phyloP scores from a whole-genome alignment of 2,329 filamentous ascomycete genomes.

The Trichoderma sp. region DNA sequence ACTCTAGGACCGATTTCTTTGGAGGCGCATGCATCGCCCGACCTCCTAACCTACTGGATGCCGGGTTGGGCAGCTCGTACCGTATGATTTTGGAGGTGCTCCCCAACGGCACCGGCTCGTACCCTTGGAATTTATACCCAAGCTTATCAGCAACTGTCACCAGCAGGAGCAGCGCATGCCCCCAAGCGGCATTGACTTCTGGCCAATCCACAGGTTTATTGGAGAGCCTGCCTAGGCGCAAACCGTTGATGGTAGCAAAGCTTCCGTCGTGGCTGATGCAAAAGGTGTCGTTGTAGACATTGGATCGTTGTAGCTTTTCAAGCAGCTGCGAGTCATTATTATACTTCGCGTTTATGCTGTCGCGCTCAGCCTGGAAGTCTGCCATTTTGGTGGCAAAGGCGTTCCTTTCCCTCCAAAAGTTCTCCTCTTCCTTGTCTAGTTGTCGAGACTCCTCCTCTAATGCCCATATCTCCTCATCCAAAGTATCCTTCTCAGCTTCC shows the following conservation, averaged over 20 bases:
- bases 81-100: slow-evolving; percentile 82
- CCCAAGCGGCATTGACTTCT: slow-evolving; percentile 99
- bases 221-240: slow-evolving; percentile 82
- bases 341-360: slow-evolving; percentile 85
- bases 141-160: slow-evolving; percentile 91
- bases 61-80: slow-evolving; percentile 54
- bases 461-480: slow-evolving; percentile 76
- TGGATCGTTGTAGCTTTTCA: slow-evolving; percentile 88
- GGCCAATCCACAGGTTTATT: slow-evolving; percentile 91
- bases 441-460: slow-evolving; percentile 77
- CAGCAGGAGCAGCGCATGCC: slow-evolving; percentile 85
- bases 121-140: slow-evolving; percentile 79
- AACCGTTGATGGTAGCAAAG: slow-evolving; percentile 95
- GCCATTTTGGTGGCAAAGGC: slow-evolving; percentile 73
- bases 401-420: slow-evolving; percentile 89
- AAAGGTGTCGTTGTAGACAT: slow-evolving; percentile 98
- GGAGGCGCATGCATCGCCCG: slow-evolving; percentile 53
- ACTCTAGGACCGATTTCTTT: slow-evolving; percentile 75
- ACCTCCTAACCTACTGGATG: slow-evolving; percentile 49
- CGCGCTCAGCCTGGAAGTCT: slow-evolving; percentile 82
- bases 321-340: slow-evolving; percentile 88
- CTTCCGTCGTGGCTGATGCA: slow-evolving; percentile 95
- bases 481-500: slow-evolving; percentile 73
- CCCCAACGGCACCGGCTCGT: slow-evolving; percentile 84
- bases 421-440: slow-evolving; percentile 79